Evolutionary conservation across 257 asterid genomes (phyloP).

Genomic region (Petunia axillaris): DNA sequence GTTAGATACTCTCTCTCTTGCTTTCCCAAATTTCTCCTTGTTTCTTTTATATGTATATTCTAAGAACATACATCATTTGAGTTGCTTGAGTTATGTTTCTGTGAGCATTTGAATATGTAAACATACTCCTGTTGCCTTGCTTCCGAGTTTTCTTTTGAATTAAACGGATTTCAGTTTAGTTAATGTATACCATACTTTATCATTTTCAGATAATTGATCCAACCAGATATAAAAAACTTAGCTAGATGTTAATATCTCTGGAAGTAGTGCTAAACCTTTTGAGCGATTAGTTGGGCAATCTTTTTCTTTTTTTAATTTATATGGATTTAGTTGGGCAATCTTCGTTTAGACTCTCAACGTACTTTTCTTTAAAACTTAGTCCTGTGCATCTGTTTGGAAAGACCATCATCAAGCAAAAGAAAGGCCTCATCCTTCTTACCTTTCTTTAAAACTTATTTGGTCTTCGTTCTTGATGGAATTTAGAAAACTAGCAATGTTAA

Average conservation of each 20-base stretch:
- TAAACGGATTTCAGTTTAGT: conserved; percentile 16
- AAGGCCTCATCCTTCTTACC: neutral
- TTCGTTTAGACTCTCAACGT: neutral
- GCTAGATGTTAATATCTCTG: neutral
- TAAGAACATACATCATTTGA: neutral
- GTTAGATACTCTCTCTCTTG: conserved; percentile 47
- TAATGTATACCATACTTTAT: neutral
- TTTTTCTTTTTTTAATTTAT: neutral
- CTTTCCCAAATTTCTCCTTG: neutral
- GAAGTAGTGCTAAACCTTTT: neutral
- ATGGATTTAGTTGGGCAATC: neutral
- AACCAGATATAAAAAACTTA: neutral
- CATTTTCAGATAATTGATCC: neutral
- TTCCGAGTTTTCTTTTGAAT: neutral
- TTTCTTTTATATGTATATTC: conserved; percentile 21
- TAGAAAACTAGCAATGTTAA: neutral
- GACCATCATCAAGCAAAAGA: conserved; percentile 10
- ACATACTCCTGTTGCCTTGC: neutral
- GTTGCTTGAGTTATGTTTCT: conserved; percentile 4
- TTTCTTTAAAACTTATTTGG: neutral
- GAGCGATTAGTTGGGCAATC: neutral
- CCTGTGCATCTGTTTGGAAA: neutral
- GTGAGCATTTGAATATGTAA: neutral
- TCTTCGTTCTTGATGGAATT: neutral
- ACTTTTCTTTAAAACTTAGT: neutral